Base-by-base conservation (phyloP, 768 basidiomycete genomes). In the Suillus luteus region DNA sequence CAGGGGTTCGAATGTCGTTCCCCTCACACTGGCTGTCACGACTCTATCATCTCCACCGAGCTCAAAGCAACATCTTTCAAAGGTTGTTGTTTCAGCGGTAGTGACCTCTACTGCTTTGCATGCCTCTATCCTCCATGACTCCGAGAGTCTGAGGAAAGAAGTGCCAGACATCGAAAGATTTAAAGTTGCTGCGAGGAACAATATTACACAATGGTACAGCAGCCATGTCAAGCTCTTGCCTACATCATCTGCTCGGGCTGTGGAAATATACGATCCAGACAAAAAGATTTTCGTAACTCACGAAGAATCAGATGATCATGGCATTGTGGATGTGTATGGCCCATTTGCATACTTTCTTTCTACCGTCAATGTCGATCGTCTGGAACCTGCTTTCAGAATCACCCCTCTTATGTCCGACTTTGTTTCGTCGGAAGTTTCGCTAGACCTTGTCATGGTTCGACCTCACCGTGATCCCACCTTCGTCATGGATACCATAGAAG, bases 321-420 rank as follows among this genome's bases (percentile, higher is more conserved):
- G 79, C 2, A 70, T 77, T n/a, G 71, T 85, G 14, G 78, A 82
- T 43, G 65, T 94, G 11, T 69, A 80, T 3, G 96, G 94, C 2
- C 94, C 94, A 5, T 97, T 96, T 70, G 80, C 83, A 33, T 99
- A 98, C 76, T 92, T 97, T 73, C 76, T 95, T 31, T 85, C 90
- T 10, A 90, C 91, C 0, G 81, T 90, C 60, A 92, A 94, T 65
- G 91, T 91, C 49, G 92, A 94, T 75, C 83, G 96, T 14, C 80
- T 99, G 67, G 96, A 99, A 75, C 86, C 91, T 5, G 73, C 79
- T 14, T 96, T 98, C 73, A 81, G 86, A 64, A 91, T 97, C 64
- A 80, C 86, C 17, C 93, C 96, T 17, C 81, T 86, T 58, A 75
- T 82, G 8, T 80, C 80, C 43, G 73, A 75, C 2, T 76, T 81